These are phyloP conservation scores for Monosporascus cannonballus DNA, from an alignment of 2,329 filamentous ascomycete genomes.

Conservation along the genomic window DNA sequence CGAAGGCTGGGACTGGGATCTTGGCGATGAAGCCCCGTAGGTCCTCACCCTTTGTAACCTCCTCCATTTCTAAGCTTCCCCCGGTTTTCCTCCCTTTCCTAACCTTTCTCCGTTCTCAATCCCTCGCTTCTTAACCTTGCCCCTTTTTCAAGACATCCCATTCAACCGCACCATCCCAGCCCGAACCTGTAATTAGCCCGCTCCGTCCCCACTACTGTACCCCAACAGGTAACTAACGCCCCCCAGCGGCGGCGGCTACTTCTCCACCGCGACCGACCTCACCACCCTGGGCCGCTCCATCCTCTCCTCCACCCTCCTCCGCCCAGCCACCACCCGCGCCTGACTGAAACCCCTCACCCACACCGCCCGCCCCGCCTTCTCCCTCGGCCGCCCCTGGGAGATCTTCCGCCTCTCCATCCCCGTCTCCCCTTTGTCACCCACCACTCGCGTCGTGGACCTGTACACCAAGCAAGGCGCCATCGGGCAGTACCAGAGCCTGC, in stretches of 20 bases:
- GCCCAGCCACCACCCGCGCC: conserved; percentile 14
- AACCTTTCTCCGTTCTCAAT: too few species aligned
- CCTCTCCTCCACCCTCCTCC: conserved; percentile 12
- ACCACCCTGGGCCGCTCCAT: conserved; percentile 18
- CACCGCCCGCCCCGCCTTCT: conserved; percentile 9
- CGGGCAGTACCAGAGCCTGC: conserved; percentile 8
- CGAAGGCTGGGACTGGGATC: conserved; percentile 17
- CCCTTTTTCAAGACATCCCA: too few species aligned
- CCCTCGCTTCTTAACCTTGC: too few species aligned
- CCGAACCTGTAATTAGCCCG: too few species aligned
- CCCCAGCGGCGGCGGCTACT: conserved; percentile 12
- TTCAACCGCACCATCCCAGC: too few species aligned
- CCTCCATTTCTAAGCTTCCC: too few species aligned
- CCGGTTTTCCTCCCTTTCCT: too few species aligned
- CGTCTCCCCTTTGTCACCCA: neutral
- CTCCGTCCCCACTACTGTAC: too few species aligned
- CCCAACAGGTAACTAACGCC: conserved; percentile 4
- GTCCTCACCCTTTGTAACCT: too few species aligned
- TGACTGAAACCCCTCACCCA: conserved; percentile 19
- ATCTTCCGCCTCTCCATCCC: conserved; percentile 11
- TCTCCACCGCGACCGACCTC: conserved; percentile 13
- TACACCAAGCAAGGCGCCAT: conserved; percentile 15
- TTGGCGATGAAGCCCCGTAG: conserved; percentile 5
- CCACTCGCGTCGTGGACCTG: conserved; percentile 6
- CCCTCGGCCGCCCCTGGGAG: conserved; percentile 23